Percentiles rank a stretch among this genome's conserved stretches.
These are phyloP conservation scores for Hypoxylon sp. DNA, from an alignment of 2,329 filamentous ascomycete genomes.

Conservation along the genomic window DNA sequence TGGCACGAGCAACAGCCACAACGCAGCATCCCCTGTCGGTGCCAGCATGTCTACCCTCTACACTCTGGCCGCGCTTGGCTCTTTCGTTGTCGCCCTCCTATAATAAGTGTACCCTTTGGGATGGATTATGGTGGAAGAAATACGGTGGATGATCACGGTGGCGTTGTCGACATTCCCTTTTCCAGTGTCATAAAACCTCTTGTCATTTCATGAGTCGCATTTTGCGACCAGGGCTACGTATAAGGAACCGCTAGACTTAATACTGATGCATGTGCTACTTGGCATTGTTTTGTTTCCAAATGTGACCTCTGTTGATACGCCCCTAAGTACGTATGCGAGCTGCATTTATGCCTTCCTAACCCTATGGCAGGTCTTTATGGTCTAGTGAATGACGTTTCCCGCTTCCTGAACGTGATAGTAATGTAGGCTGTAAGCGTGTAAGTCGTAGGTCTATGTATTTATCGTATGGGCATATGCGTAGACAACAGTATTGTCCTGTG, in stretches of 20 bases:
- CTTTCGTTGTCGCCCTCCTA: constrained; percentile 64
- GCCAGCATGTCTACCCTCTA: constrained; percentile 65
- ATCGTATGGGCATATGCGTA: no score
- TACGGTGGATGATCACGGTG: constrained; percentile 45
- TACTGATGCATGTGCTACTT: constrained; percentile 57
- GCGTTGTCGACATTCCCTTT: constrained; percentile 49
- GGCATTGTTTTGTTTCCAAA: constrained; percentile 29
- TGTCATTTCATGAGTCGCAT: constrained; percentile 51
- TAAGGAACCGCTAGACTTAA: constrained; percentile 63
- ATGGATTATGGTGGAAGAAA: constrained; percentile 32
- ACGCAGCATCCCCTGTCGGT: constrained; percentile 62
- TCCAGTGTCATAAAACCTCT: constrained; percentile 52
- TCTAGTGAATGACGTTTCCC: neutral
- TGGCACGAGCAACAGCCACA: constrained; percentile 52
- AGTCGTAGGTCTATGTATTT: no score
- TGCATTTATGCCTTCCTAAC: neutral
- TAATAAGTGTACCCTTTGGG: constrained; percentile 56
- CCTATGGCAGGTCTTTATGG: neutral
- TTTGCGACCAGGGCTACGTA: constrained; percentile 55
- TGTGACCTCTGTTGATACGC: constrained; percentile 8
- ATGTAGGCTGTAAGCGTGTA: no score
- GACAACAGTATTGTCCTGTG: no score
- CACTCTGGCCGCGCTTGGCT: constrained; percentile 63
- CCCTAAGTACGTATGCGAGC: constrained; percentile 5
- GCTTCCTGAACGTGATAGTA: neutral